Conservation (phyloP, 2,329 filamentous ascomycete species). For the Periconia sp. region DNA sequence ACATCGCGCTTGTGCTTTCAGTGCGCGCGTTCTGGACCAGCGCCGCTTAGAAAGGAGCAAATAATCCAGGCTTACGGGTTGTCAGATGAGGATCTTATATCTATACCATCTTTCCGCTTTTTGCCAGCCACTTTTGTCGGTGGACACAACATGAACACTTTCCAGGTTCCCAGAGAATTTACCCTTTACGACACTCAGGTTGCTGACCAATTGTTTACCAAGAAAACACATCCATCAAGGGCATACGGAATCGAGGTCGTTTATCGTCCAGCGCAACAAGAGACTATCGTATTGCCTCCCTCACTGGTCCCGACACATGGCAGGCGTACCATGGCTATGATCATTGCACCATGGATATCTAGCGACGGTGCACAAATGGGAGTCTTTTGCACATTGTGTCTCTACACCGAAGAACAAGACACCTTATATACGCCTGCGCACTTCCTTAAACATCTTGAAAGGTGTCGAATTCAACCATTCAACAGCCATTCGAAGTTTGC, state of each 20-base stretch:
- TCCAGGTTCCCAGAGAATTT: slow-evolving; percentile 4
- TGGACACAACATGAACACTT: slow-evolving; percentile 4
- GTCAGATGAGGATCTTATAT: slow-evolving; percentile 7
- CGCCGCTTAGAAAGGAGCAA: slow-evolving; percentile 7
- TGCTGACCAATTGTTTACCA: slow-evolving; percentile 4
- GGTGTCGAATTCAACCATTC: slow-evolving; percentile 8
- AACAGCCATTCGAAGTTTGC: not conserved
- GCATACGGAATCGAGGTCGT: not conserved
- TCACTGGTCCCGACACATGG: slow-evolving; percentile 5
- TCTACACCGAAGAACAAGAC: slow-evolving; percentile 8
- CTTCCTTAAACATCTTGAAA: slow-evolving; percentile 7
- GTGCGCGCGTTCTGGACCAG: slow-evolving; percentile 7
- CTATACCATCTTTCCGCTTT: slow-evolving; percentile 13
- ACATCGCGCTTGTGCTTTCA: slow-evolving; percentile 6
- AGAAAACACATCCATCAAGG: slow-evolving; percentile 1
- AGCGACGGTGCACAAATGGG: slow-evolving; percentile 10
- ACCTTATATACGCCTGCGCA: too few relatives aligned
- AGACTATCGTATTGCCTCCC: slow-evolving; percentile 6
- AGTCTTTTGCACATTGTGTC: slow-evolving; percentile 10
- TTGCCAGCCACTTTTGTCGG: slow-evolving; percentile 8
- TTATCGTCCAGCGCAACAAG: slow-evolving; percentile 3
- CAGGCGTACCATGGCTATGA: slow-evolving; percentile 10
- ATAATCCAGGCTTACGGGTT: slow-evolving; percentile 7
- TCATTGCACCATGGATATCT: slow-evolving; percentile 12
- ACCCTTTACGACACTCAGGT: slow-evolving; percentile 11